phyloP scores from a whole-genome alignment of 129 eudicot genomes.

The Helianthus tuberosus region DNA sequence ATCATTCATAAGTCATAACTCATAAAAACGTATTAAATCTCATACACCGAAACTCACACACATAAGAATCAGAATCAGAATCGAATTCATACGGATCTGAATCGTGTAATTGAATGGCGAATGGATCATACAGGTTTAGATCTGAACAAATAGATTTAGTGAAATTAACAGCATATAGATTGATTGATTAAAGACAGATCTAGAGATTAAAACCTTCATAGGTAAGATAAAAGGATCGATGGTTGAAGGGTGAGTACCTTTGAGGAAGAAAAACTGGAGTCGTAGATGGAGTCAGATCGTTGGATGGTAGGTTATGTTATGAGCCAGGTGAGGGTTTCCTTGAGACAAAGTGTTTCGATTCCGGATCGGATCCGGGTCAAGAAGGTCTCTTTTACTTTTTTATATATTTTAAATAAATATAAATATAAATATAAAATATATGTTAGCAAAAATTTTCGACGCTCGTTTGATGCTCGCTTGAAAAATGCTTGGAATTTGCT shows the following conservation, averaged over 20 bases:
- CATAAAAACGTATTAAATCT: slow-evolving; percentile 5
- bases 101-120: not conserved
- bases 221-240: not conserved
- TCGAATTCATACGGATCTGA: not conserved
- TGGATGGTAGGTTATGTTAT: not conserved
- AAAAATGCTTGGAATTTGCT: no score
- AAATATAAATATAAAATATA: no score
- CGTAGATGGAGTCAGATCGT: slow-evolving; percentile 18
- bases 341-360: slow-evolving; percentile 5
- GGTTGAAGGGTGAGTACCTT: slow-evolving; percentile 28
- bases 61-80: not conserved
- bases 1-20: slow-evolving; percentile 1
- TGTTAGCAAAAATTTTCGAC: no score
- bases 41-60: not conserved
- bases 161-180: not conserved
- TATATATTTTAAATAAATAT: no score
- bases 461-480: no score
- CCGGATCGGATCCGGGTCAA: slow-evolving; percentile 23
- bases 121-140: slow-evolving; percentile 6
- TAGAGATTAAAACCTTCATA: not conserved
- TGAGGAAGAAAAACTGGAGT: slow-evolving; percentile 19
- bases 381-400: no score
- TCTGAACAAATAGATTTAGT: not conserved
- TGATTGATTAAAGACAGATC: not conserved
- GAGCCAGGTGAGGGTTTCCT: slow-evolving; percentile 29